These are phyloP conservation scores for Seiridium cupressi DNA, from an alignment of 2,329 filamentous ascomycete species.

Conservation along the genomic window DNA sequence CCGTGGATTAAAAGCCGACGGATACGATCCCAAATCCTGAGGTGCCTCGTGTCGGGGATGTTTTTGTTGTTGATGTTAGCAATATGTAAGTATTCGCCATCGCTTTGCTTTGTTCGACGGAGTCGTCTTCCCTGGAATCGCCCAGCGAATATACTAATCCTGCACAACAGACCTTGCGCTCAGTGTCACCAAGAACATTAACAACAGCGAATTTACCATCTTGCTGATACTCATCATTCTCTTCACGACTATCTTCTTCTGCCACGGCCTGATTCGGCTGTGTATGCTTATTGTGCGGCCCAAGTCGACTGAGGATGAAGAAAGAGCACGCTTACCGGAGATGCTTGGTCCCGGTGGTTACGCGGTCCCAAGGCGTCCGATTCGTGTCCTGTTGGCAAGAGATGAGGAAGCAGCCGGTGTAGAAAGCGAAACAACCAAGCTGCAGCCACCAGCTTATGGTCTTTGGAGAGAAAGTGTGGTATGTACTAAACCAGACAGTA, in stretches of 20 bases:
- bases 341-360: slow-evolving; percentile 62
- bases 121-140: neutral
- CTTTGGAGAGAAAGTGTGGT: slow-evolving; percentile 81
- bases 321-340: slow-evolving; percentile 28
- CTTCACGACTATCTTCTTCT: slow-evolving; percentile 74
- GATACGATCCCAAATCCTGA: slow-evolving; percentile 54
- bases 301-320: slow-evolving; percentile 16
- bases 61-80: slow-evolving; percentile 58
- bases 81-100: slow-evolving; percentile 58
- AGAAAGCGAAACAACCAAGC: slow-evolving; percentile 53
- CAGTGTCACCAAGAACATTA: slow-evolving; percentile 61
- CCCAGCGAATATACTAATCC: neutral
- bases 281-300: slow-evolving; percentile 62
- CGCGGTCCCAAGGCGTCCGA: slow-evolving; percentile 68
- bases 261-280: slow-evolving; percentile 72
- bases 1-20: slow-evolving; percentile 53
- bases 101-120: neutral
- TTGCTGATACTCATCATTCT: slow-evolving; percentile 77
- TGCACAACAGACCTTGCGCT: slow-evolving; percentile 66
- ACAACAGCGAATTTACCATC: slow-evolving; percentile 72
- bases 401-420: slow-evolving; percentile 68
- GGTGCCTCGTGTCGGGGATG: slow-evolving; percentile 63
- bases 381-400: slow-evolving; percentile 70
- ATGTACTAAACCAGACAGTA: slow-evolving; percentile 34
- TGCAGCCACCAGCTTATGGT: slow-evolving; percentile 80